Percentiles rank a stretch among this genome's conserved stretches.
Conservation (phyloP, 805 yeast species). For the Priceomyces melissophilus region DNA sequence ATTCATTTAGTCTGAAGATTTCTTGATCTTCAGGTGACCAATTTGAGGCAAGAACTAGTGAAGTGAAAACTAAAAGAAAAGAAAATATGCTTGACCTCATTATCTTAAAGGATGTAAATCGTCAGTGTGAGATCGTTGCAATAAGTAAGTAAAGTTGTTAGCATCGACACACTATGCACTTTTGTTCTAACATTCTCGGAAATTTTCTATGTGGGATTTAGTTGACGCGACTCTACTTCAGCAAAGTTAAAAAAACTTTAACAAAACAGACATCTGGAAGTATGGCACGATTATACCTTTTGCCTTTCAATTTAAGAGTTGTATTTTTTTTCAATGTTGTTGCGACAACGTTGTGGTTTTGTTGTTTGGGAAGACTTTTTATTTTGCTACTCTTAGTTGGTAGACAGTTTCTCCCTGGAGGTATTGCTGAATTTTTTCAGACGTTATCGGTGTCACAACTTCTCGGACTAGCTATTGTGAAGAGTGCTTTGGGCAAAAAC, state of each 20-base stretch:
- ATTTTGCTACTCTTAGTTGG: constrained; percentile 65
- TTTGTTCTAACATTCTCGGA: not conserved
- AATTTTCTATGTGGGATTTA: not conserved
- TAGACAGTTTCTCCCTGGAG: constrained; percentile 61
- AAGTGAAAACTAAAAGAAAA: not conserved
- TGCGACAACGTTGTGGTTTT: constrained; percentile 44
- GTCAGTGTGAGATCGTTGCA: not conserved
- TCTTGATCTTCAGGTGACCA: constrained; percentile 76
- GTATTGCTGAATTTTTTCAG: constrained; percentile 64
- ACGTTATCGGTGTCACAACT: constrained; percentile 35
- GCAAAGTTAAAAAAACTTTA: not conserved
- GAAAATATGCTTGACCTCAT: not conserved
- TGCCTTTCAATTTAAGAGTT: constrained; percentile 27
- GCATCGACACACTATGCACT: not conserved
- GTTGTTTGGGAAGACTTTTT: constrained; percentile 47
- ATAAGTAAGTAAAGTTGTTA: too few relatives aligned
- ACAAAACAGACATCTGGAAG: not conserved
- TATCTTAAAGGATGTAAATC: not conserved
- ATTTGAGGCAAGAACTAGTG: constrained; percentile 24
- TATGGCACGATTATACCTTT: constrained; percentile 36
- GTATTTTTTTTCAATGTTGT: constrained; percentile 34
- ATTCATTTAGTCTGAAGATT: constrained; percentile 69
- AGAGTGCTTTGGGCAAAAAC: constrained; percentile 11
- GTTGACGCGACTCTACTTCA: not conserved
- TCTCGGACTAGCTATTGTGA: constrained; percentile 17